A percentile compares a stretch with the other conserved stretches of the same genome.
These are phyloP conservation scores for Lipomyces sp. DNA, from an alignment of 805 yeast species.

Conservation along the genomic window DNA sequence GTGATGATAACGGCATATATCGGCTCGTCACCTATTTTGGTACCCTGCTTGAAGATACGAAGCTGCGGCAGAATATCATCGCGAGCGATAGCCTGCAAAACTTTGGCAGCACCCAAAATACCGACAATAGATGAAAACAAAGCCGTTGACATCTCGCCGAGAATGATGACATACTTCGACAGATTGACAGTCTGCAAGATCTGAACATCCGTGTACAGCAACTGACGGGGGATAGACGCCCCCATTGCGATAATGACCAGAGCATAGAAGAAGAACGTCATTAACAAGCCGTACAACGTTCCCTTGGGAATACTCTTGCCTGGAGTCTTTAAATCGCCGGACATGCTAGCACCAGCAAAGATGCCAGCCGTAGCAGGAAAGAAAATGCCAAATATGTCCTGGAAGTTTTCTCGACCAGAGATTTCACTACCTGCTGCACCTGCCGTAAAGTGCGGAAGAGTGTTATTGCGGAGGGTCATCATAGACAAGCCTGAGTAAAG, in stretches of 20 bases:
- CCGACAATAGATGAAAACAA: conserved; percentile 93
- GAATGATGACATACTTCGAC: conserved; percentile 61
- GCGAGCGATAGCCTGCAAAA: conserved; percentile 80
- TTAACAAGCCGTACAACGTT: conserved; percentile 75
- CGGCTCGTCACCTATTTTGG: conserved; percentile 50
- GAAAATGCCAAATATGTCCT: conserved; percentile 86
- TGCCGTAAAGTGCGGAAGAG: conserved; percentile 74
- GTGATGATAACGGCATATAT: conserved; percentile 65
- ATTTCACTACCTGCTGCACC: conserved; percentile 86
- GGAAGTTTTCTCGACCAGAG: conserved; percentile 64
- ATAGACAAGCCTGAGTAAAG: conserved; percentile 58
- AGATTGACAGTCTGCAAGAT: conserved; percentile 78
- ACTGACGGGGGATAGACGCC: conserved; percentile 69
- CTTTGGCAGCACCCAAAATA: conserved; percentile 89
- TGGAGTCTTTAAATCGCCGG: conserved; percentile 85
- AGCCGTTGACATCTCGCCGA: conserved; percentile 92
- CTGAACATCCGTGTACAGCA: conserved; percentile 75
- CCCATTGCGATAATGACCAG: conserved; percentile 83
- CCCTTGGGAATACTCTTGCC: conserved; percentile 89
- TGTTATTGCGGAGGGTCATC: conserved; percentile 60
- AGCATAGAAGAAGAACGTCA: conserved; percentile 74
- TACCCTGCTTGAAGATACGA: conserved; percentile 52
- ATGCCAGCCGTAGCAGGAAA: conserved; percentile 99
- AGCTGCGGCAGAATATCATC: conserved; percentile 86
- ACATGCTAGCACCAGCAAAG: conserved; percentile 98